These are phyloP conservation scores for Wilhelminamyces savonicus DNA, from an alignment of 805 yeast genomes.

Conservation along the genomic window DNA sequence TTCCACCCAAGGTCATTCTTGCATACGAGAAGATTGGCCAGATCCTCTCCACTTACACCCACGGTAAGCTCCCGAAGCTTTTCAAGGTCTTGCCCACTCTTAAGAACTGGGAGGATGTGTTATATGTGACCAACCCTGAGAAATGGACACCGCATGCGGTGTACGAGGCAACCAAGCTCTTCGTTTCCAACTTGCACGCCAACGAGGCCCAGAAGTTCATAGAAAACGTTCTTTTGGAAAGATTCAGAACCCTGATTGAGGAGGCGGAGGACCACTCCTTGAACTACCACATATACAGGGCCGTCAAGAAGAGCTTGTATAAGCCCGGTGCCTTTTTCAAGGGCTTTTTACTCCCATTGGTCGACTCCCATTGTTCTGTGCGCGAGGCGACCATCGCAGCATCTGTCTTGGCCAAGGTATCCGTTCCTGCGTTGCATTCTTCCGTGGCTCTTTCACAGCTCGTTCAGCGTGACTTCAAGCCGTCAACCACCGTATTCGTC, in stretches of 20 bases:
- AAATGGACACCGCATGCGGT: slow-evolving; percentile 93
- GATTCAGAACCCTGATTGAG: slow-evolving; percentile 67
- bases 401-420: slow-evolving; percentile 80
- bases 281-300: slow-evolving; percentile 88
- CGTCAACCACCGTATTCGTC: slow-evolving; percentile 86
- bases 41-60: slow-evolving; percentile 80
- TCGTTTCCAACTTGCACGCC: slow-evolving; percentile 84
- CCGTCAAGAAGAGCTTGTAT: slow-evolving; percentile 87
- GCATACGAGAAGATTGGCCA: slow-evolving; percentile 92
- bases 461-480: slow-evolving; percentile 72
- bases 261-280: slow-evolving; percentile 69
- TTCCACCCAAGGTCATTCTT: slow-evolving; percentile 94
- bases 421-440: slow-evolving; percentile 92
- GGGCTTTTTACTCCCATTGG: slow-evolving; percentile 89
- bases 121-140: slow-evolving; percentile 88
- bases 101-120: slow-evolving; percentile 91
- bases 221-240: slow-evolving; percentile 57
- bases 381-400: slow-evolving; percentile 95
- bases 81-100: slow-evolving; percentile 92
- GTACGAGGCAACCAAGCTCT: slow-evolving; percentile 90
- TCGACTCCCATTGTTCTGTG: slow-evolving; percentile 81
- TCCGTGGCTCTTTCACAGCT: slow-evolving; percentile 90
- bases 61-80: slow-evolving; percentile 94
- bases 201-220: slow-evolving; percentile 85
- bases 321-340: slow-evolving; percentile 98